Evolutionary conservation across 305 asterid species (phyloP).

Genomic region (Nicotiana rustica): DNA sequence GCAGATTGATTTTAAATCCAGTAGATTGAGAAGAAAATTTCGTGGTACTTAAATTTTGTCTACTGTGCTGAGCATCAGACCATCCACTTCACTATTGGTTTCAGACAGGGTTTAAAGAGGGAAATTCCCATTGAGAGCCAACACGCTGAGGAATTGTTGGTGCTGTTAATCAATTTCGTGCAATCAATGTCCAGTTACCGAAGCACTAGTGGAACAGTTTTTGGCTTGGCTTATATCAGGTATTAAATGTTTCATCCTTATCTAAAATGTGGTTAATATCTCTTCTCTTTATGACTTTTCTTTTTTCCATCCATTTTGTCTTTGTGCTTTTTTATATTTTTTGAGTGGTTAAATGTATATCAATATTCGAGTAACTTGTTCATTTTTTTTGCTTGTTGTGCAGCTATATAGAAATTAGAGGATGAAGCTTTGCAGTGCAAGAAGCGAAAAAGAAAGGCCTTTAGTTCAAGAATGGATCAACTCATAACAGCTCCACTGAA

Average conservation of each 20-base stretch:
- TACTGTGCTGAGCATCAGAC: neutral
- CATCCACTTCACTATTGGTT: neutral
- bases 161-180: neutral
- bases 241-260: neutral
- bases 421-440: neutral
- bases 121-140: neutral
- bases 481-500: neutral
- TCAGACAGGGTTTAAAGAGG: neutral
- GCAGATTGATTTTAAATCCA: neutral
- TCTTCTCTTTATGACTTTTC: neutral
- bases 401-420: neutral
- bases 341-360: neutral
- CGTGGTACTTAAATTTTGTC: neutral
- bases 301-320: neutral
- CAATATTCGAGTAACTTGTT: neutral
- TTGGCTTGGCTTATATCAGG: neutral
- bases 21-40: neutral
- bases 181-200: neutral
- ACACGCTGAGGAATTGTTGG: neutral
- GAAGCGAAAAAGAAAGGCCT: neutral
- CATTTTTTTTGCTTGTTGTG: neutral
- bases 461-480: neutral
- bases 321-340: too few relatives aligned
- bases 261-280: neutral
- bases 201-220: neutral